Evolutionary conservation across 148 eudicot genomes (phyloP), one percentile per base, ranked within the genome.

Genomic region (Drosera capensis): DNA sequence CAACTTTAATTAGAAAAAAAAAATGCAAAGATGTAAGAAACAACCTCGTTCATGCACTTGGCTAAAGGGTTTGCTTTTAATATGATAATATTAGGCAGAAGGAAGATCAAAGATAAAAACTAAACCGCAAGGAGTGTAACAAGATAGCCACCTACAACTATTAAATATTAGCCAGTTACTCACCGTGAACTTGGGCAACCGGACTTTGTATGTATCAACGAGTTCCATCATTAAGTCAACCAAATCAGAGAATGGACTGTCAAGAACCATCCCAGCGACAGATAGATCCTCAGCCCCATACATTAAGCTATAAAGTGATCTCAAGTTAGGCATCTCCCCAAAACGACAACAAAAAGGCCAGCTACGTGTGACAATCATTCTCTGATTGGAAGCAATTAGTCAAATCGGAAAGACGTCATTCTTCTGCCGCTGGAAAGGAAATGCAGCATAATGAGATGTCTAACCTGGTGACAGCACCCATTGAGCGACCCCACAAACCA

Each of bases 271-370:
- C 54, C 97, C 97, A 30, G 97, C 95, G 22, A 90, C 78, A 44
- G 97, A 90, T 54, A 95, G 97, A 70, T 84, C 97, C 70, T 90
- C 97, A 53, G 77, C 95, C 58, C 95, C 97, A 65, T 90, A 90
- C 97, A 90, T 75, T 51, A 90, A 58, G 80, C 97, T 90, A 73
- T 49, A 73, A 53, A 20, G 60, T 38, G 45, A 62, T 14, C n/a
- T 26, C 8, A 49, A 15, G 43, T 54, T 16, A 56, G 34, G 48
- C 16, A 26, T 2, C 37, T 26, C 4, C 46, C 31, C 4, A 3
- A 3, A 4, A 34, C 38, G n/a, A 15, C 11, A 11, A 4, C 5
- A 11, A 34, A 2, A 5, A 34, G 38, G n/a, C 14, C 38, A 34
- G 14, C 31, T n/a, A n/a, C n/a, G n/a, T n/a, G n/a, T 34, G n/a